phyloP scores from a whole-genome alignment of 352 stramenopile genomes.

The Globisporangium cederbergense region DNA sequence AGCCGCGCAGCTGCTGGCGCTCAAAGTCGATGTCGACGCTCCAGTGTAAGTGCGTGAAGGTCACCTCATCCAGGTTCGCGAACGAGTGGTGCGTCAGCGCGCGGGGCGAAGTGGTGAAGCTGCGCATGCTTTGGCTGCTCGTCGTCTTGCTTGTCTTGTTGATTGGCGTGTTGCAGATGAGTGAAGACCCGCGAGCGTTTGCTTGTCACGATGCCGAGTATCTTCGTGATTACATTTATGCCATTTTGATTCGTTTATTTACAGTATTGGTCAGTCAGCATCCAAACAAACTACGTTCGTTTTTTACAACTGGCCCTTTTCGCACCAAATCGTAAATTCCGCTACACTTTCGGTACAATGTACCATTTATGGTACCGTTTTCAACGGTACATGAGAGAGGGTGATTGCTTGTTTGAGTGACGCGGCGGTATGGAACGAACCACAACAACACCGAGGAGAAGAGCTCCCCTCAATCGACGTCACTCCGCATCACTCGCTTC shows the following conservation, averaged over 20 bases:
- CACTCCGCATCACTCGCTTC: no score
- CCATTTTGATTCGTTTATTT: no score
- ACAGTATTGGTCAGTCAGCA: no score
- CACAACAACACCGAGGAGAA: background rate
- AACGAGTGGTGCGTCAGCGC: constrained; percentile 67
- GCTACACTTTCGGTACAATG: background rate
- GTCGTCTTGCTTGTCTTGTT: background rate
- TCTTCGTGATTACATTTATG: no score
- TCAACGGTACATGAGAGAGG: background rate
- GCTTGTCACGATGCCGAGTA: no score
- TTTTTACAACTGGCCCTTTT: constrained; percentile 15
- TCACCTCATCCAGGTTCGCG: constrained; percentile 81
- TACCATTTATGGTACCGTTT: background rate
- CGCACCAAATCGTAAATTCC: background rate
- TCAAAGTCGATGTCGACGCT: constrained; percentile 85
- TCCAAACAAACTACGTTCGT: no score
- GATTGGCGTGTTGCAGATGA: constrained; percentile 4
- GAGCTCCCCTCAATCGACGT: no score
- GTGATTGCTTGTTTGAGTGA: constrained; percentile 5
- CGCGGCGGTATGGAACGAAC: constrained; percentile 1
- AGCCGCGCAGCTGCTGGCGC: constrained; percentile 57
- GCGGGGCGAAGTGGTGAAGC: background rate
- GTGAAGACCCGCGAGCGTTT: background rate
- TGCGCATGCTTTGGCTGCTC: background rate
- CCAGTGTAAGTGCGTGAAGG: constrained; percentile 88